These are phyloP conservation scores for Coelastrella sp. DNA, from an alignment of 139 green algal species.

Conservation along the genomic window DNA sequence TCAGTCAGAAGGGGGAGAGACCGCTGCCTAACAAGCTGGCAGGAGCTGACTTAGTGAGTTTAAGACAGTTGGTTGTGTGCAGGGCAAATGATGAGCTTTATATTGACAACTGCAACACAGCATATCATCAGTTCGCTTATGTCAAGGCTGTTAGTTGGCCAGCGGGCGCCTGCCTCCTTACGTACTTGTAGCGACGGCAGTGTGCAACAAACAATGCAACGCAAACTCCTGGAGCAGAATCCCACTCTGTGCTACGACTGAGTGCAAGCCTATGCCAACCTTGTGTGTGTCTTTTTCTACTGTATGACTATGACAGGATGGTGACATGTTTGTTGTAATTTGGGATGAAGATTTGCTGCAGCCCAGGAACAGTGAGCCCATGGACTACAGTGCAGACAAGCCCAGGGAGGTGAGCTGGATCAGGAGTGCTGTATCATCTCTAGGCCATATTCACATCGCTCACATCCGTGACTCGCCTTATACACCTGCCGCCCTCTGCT, in stretches of 20 bases:
- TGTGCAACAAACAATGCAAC: no score
- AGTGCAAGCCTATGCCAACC: not conserved
- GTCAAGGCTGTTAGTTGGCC: no score
- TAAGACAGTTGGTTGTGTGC: not conserved
- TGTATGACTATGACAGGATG: constrained; percentile 9
- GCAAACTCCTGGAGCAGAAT: no score
- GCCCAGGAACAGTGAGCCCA: constrained; percentile 5
- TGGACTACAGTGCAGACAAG: constrained; percentile 51
- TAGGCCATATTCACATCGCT: no score
- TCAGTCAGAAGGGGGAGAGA: constrained; percentile 34
- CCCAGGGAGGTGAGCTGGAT: not conserved
- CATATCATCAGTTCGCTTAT: no score
- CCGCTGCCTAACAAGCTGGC: constrained; percentile 40
- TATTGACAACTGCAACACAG: no score
- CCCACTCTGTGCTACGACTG: not conserved
- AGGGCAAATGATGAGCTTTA: no score
- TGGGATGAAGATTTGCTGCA: constrained; percentile 23
- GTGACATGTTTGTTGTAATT: constrained; percentile 31
- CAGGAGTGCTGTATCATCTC: no score
- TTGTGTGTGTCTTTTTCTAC: not conserved
- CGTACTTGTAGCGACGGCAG: no score
- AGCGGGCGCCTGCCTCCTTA: no score
- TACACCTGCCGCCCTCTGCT: no score
- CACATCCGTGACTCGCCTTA: no score
- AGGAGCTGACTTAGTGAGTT: constrained; percentile 32